A percentile compares a stretch with the other conserved stretches of the same genome.
These are phyloP conservation scores for Zoysia matrella DNA, from an alignment of 202 grass and related monocot genomes.

Conservation along the genomic window DNA sequence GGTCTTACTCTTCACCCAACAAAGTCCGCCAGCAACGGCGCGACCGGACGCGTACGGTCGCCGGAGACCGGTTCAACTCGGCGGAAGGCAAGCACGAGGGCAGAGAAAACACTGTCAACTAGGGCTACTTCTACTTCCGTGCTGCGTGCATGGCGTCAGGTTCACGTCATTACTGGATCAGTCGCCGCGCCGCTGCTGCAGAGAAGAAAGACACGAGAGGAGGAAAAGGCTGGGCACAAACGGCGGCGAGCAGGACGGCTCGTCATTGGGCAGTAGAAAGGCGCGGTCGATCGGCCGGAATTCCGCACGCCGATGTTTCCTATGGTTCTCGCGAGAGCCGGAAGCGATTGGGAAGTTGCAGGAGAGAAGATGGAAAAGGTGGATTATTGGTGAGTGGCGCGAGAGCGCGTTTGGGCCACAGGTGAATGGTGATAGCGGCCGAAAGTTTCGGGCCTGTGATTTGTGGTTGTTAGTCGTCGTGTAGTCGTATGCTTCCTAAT, in stretches of 20 bases:
- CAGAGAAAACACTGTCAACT: neutral
- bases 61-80: constrained; percentile 36
- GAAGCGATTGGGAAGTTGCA: constrained; percentile 32
- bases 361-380: constrained; percentile 23
- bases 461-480: neutral
- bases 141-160: constrained; percentile 20
- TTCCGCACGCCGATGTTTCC: constrained; percentile 22
- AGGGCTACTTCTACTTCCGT: neutral
- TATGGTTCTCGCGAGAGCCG: neutral
- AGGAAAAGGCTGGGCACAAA: neutral
- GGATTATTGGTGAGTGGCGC: neutral
- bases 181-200: neutral
- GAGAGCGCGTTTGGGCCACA: constrained; percentile 18
- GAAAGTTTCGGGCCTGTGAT: constrained; percentile 1
- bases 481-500: constrained; percentile 3
- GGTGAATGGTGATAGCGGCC: too few relatives aligned
- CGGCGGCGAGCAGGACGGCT: neutral
- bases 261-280: constrained; percentile 36
- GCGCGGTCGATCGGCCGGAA: neutral
- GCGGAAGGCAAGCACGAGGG: neutral
- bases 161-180: constrained; percentile 44
- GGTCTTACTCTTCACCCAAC: neutral
- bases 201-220: neutral
- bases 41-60: constrained; percentile 8
- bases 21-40: constrained; percentile 26